Evolutionary conservation across 1,284 basidiomycete species (phyloP).

Genomic region (Boletellus deceptivus): DNA sequence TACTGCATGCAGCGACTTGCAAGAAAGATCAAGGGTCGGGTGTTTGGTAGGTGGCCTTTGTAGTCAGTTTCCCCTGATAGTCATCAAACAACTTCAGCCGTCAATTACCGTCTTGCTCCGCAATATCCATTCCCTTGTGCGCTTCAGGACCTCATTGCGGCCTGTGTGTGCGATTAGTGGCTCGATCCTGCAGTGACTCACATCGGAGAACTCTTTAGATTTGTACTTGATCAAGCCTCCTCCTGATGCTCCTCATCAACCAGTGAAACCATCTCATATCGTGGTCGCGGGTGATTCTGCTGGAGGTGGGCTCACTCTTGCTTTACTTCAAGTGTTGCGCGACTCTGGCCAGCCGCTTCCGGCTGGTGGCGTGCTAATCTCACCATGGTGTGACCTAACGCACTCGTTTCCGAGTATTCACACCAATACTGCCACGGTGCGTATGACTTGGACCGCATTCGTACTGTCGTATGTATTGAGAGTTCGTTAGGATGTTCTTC

Average conservation of each 20-base stretch:
- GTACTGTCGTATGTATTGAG: neutral
- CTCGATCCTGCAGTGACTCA: neutral
- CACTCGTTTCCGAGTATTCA: constrained; percentile 93
- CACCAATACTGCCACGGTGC: constrained; percentile 79
- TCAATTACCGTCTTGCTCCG: constrained; percentile 89
- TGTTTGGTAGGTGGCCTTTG: constrained; percentile 58
- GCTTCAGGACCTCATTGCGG: constrained; percentile 82
- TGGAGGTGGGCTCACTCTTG: constrained; percentile 85
- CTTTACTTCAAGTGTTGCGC: constrained; percentile 88
- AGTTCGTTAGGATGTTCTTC: constrained; percentile 66
- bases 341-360: constrained; percentile 83
- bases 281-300: constrained; percentile 92
- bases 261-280: constrained; percentile 82
- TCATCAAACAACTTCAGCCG: constrained; percentile 45
- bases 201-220: constrained; percentile 33
- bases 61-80: neutral
- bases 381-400: constrained; percentile 92
- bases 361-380: constrained; percentile 82
- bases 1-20: constrained; percentile 85
- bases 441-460: constrained; percentile 14
- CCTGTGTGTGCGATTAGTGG: constrained; percentile 50
- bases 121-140: constrained; percentile 98
- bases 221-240: constrained; percentile 60
- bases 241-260: constrained; percentile 66
- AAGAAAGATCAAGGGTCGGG: constrained; percentile 85